Percentiles rank a stretch among this genome's conserved stretches.
These are phyloP conservation scores for Tricholoma sp. DNA, from an alignment of 768 basidiomycete species.

Conservation along the genomic window DNA sequence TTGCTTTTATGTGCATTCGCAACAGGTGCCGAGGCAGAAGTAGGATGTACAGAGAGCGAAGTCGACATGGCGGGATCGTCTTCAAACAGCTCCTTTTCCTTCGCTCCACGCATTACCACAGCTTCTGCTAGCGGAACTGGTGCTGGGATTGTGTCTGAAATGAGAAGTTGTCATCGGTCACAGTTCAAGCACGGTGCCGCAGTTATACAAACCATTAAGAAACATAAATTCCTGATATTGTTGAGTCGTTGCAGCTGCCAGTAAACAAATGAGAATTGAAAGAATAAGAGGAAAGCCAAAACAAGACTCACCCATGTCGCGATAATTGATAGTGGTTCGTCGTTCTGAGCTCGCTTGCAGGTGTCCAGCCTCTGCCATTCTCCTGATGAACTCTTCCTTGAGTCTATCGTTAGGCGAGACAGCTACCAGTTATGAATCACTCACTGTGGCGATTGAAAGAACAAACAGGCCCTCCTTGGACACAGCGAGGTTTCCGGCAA, in stretches of 20 bases:
- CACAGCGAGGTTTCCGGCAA: slow-evolving; percentile 56
- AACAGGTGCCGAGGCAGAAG: slow-evolving; percentile 19
- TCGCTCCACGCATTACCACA: slow-evolving; percentile 46
- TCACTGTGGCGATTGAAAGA: slow-evolving; percentile 71
- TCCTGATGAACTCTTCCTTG: slow-evolving; percentile 84
- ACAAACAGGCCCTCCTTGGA: slow-evolving; percentile 75
- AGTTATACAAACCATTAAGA: slow-evolving; percentile 45
- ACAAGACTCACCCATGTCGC: slow-evolving; percentile 65
- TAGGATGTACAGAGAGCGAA: slow-evolving; percentile 13
- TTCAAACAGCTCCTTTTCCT: slow-evolving; percentile 52
- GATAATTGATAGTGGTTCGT: slow-evolving; percentile 57
- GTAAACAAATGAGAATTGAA: slow-evolving; percentile 6
- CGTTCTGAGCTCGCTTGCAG: slow-evolving; percentile 55
- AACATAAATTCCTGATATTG: slow-evolving; percentile 70
- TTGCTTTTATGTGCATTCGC: slow-evolving; percentile 23
- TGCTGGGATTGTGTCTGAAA: slow-evolving; percentile 60
- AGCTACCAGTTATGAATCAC: slow-evolving; percentile 12
- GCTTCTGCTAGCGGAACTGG: slow-evolving; percentile 58
- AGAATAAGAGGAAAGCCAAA: not conserved
- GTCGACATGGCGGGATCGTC: slow-evolving; percentile 45
- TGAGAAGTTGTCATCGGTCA: slow-evolving; percentile 2
- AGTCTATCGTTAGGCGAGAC: slow-evolving; percentile 7
- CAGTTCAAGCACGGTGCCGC: not conserved
- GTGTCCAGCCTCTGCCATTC: slow-evolving; percentile 64
- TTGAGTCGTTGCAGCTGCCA: slow-evolving; percentile 49